A percentile compares a stretch with the other conserved stretches of the same genome.
These are phyloP conservation scores for Torulaspora indica DNA, from an alignment of 805 yeast genomes.

Conservation along the genomic window DNA sequence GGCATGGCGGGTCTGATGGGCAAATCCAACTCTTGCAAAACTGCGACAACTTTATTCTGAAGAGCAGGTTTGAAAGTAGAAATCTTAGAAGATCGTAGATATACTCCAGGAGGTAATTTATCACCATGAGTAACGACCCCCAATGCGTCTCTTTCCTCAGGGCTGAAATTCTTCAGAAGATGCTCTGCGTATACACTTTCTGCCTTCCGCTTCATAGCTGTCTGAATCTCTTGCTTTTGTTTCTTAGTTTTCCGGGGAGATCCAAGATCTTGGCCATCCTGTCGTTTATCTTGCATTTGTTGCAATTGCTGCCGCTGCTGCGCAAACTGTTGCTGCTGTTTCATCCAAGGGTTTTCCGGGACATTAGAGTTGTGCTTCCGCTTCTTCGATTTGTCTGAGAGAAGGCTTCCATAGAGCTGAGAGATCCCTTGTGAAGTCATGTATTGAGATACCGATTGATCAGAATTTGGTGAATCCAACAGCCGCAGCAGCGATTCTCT, in stretches of 20 bases:
- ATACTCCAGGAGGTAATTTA: slow-evolving; percentile 70
- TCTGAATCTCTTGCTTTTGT: slow-evolving; percentile 33
- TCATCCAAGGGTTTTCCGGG: slow-evolving; percentile 44
- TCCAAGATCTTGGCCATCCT: slow-evolving; percentile 10
- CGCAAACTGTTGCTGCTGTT: slow-evolving; percentile 41
- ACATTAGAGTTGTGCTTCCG: slow-evolving; percentile 41
- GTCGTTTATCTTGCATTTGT: slow-evolving; percentile 28
- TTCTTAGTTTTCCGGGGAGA: slow-evolving; percentile 31
- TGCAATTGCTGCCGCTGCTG: slow-evolving; percentile 35
- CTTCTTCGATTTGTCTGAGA: slow-evolving; percentile 59
- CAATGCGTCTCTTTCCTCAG: slow-evolving; percentile 76
- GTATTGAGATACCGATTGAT: slow-evolving; percentile 70
- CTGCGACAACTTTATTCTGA: slow-evolving; percentile 54
- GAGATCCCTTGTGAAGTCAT: slow-evolving; percentile 84
- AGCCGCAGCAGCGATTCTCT: slow-evolving; percentile 71
- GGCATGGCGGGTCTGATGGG: slow-evolving; percentile 85
- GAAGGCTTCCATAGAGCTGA: slow-evolving; percentile 73
- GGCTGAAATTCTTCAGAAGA: slow-evolving; percentile 44
- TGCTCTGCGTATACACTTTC: slow-evolving; percentile 36
- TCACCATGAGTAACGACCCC: slow-evolving; percentile 80
- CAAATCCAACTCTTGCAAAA: slow-evolving; percentile 72
- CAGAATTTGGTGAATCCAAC: slow-evolving; percentile 80
- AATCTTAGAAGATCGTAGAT: slow-evolving; percentile 71
- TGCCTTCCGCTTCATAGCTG: slow-evolving; percentile 29
- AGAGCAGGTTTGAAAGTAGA: slow-evolving; percentile 74